Evolutionary conservation across 2,329 filamentous ascomycete genomes (phyloP).

Genomic region (Colletotrichum cuscutae): DNA sequence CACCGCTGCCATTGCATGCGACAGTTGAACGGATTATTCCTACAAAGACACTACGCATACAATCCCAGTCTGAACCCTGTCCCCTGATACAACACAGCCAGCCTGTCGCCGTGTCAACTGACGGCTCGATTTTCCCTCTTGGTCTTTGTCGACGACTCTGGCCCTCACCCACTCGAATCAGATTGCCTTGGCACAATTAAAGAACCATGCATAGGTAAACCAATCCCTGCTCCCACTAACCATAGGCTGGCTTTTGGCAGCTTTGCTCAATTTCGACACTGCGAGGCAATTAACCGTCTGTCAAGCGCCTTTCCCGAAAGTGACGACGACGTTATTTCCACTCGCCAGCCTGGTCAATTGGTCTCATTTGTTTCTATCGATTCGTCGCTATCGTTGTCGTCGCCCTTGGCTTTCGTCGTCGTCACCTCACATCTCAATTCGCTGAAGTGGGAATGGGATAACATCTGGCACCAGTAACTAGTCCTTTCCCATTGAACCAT

Average conservation of each 20-base stretch:
- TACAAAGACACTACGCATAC: background rate
- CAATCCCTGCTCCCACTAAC: slow-evolving; percentile 6
- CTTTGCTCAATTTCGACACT: slow-evolving; percentile 24
- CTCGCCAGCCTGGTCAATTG: background rate
- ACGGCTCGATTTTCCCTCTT: slow-evolving; percentile 15
- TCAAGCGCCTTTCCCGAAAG: slow-evolving; percentile 11
- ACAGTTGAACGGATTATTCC: background rate
- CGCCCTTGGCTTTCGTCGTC: background rate
- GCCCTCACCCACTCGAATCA: slow-evolving; percentile 14
- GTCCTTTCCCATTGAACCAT: background rate
- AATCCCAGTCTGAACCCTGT: slow-evolving; percentile 5
- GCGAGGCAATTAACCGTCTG: slow-evolving; percentile 9
- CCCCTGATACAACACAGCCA: slow-evolving; percentile 10
- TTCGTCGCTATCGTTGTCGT: background rate
- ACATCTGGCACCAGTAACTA: background rate
- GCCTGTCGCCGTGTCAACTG: slow-evolving; percentile 15
- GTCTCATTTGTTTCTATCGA: background rate
- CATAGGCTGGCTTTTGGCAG: slow-evolving; percentile 8
- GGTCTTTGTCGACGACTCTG: background rate
- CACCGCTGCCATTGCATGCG: slow-evolving; percentile 5
- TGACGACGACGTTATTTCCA: background rate
- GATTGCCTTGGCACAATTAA: slow-evolving; percentile 29
- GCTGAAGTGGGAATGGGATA: background rate
- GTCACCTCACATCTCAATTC: slow-evolving; percentile 15
- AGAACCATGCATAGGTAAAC: slow-evolving; percentile 22